Evolutionary conservation across 2,329 filamentous ascomycete species (phyloP).

Genomic region (Cordyceps fumosorosea): DNA sequence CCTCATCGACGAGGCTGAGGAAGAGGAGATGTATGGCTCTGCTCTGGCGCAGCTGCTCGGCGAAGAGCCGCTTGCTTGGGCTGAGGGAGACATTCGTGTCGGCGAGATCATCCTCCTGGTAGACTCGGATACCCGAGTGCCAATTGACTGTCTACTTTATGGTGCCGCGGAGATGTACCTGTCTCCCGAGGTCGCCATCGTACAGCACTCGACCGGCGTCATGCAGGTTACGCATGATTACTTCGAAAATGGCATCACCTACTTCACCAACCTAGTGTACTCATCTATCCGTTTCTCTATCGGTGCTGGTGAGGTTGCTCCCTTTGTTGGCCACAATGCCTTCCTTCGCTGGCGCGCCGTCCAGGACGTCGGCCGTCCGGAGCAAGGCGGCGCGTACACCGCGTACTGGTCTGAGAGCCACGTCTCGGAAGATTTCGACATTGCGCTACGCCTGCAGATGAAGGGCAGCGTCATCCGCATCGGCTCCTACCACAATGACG

Average conservation of each 20-base stretch:
- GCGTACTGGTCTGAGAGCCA: conserved; percentile 71
- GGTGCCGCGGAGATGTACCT: conserved; percentile 66
- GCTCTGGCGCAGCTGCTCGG: conserved; percentile 43
- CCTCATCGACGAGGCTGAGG: conserved; percentile 21
- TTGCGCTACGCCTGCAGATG: conserved; percentile 64
- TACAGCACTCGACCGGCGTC: conserved; percentile 67
- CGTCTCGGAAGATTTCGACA: conserved; percentile 74
- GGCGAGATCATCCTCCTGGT: conserved; percentile 60
- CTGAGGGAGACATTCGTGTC: conserved; percentile 53
- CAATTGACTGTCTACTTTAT: conserved; percentile 60
- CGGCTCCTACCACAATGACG: conserved; percentile 60
- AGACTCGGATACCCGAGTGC: conserved; percentile 64
- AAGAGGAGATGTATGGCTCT: conserved; percentile 42
- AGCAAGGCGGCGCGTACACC: conserved; percentile 49
- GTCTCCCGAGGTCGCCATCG: conserved; percentile 62
- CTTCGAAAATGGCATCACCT: conserved; percentile 69
- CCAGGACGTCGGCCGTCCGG: conserved; percentile 32
- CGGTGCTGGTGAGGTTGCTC: conserved; percentile 63
- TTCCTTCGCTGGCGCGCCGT: conserved; percentile 58
- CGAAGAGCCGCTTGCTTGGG: conserved; percentile 43
- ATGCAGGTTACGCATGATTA: conserved; percentile 69
- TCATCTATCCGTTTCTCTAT: conserved; percentile 65
- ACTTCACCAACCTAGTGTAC: conserved; percentile 75
- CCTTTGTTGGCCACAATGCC: conserved; percentile 74
- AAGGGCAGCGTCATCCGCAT: conserved; percentile 62